Evolutionary conservation across 441 rosid species (phyloP), one percentile per base, ranked within the genome.

Genomic region (Flueggea neowawraea): DNA sequence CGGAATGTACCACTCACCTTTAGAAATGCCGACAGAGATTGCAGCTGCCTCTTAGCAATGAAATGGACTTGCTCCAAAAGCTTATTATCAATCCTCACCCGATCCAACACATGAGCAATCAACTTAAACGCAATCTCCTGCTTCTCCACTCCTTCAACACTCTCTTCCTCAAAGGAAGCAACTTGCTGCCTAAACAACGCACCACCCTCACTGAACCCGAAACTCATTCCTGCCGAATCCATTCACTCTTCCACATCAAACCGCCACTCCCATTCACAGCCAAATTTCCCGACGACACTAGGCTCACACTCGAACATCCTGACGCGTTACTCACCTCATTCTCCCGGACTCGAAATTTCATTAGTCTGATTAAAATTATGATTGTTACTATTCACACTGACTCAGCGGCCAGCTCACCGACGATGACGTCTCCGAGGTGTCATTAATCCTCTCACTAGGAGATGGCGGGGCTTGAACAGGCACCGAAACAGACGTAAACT

Each of bases 41-140:
- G 99, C 54, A 95, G 89, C 83, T 95, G 98, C 87, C 76, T 85
- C 86, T 83, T 90, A 0, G 91, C 87, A 52, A 87, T 75, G 58
- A 80, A 61, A 41, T 96, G 79, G 57, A 95, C 85, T 61, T 81
- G 92, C 76, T 86, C 91, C 78, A 84, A 71, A 68, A 90, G 90
- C 67, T 87, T 84, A 12, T 79, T 63, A 64, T 92, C 95, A 70
- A 92, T 69, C 75, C 75, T 84, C 50, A 78, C 90, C 68, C 77
- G 84, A 28, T 76, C 85, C 82, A 88, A 67, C 52, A 88, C 72
- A 66, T 83, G 97, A 12, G 94, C 74, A 36, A 90, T 87, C 82
- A 95, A 78, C 72, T 87, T 95, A 62, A 77, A 90, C 4, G 93
- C 89, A 76, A 91, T 79, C 72, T 87, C 96, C 58, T 88, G 98